Evolutionary conservation across 306 rosid genomes (phyloP).

Genomic region (Cucurbita moschata): DNA sequence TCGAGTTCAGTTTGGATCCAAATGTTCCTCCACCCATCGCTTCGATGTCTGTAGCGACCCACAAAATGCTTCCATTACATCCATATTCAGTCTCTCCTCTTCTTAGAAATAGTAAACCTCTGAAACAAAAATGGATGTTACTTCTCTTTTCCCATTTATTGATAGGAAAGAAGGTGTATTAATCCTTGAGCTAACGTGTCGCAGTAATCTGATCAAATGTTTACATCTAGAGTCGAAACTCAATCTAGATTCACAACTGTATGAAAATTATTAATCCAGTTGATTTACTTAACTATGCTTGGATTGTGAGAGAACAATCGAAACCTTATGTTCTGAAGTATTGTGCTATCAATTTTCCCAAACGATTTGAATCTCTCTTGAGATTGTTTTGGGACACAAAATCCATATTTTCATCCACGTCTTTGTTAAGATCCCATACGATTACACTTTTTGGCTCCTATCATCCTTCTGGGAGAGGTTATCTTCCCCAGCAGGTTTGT

Average conservation of each 20-base stretch:
- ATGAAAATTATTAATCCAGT: too few relatives aligned
- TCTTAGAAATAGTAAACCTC: conserved; percentile 69
- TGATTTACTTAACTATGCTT: too few relatives aligned
- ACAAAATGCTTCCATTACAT: conserved; percentile 51
- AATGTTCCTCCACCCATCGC: conserved; percentile 39
- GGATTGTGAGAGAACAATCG: too few relatives aligned
- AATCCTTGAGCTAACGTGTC: neutral
- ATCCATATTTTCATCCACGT: too few relatives aligned
- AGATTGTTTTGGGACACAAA: too few relatives aligned
- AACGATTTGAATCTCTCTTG: too few relatives aligned
- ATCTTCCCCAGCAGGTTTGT: neutral
- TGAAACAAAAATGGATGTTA: conserved; percentile 10
- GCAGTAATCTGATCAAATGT: neutral
- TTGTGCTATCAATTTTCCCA: too few relatives aligned
- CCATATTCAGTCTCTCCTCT: conserved; percentile 42
- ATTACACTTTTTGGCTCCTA: too few relatives aligned
- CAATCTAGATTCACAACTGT: too few relatives aligned
- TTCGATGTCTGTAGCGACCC: conserved; percentile 69
- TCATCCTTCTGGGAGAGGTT: too few relatives aligned
- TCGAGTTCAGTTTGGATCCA: conserved; percentile 34
- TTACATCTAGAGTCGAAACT: neutral
- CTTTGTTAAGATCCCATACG: too few relatives aligned
- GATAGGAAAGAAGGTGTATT: neutral
- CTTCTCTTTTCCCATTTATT: neutral
- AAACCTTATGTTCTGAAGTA: too few relatives aligned